These are phyloP conservation scores for Crithidia brevicula DNA, from an alignment of 208 protist genomes.

Conservation along the genomic window DNA sequence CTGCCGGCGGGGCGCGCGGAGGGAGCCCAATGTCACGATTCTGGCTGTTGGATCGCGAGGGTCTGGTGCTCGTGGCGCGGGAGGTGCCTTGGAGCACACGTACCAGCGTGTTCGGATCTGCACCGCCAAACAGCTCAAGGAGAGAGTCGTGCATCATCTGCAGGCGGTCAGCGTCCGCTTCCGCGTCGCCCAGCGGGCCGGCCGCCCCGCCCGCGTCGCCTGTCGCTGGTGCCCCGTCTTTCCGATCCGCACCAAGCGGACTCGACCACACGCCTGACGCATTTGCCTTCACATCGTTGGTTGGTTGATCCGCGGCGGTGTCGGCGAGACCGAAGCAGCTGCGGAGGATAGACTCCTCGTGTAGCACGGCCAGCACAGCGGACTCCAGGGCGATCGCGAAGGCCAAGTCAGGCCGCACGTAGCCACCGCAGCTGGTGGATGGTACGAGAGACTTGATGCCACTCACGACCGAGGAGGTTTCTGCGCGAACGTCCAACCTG, in stretches of 20 bases:
- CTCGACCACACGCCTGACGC: constrained; percentile 4
- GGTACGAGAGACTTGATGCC: constrained; percentile 38
- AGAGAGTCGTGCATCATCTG: constrained; percentile 64
- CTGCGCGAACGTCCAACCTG: constrained; percentile 38
- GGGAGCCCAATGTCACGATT: constrained; percentile 34
- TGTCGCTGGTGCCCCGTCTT: neutral
- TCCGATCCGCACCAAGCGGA: constrained; percentile 9
- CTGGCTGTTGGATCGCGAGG: constrained; percentile 37
- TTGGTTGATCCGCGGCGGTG: constrained; percentile 3
- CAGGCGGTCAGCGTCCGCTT: constrained; percentile 17
- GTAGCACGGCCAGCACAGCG: constrained; percentile 52
- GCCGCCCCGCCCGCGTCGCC: neutral
- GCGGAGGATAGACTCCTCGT: constrained; percentile 71
- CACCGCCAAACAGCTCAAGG: constrained; percentile 77
- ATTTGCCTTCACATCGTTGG: constrained; percentile 3
- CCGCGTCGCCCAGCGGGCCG: constrained; percentile 10
- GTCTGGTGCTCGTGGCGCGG: constrained; percentile 13
- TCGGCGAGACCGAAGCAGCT: constrained; percentile 73
- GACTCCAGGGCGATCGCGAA: constrained; percentile 84
- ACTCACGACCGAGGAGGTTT: constrained; percentile 38
- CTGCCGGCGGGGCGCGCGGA: constrained; percentile 25
- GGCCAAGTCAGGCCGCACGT: constrained; percentile 75
- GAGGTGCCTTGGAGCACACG: constrained; percentile 28
- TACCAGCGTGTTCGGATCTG: constrained; percentile 30
- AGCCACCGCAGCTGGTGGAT: constrained; percentile 37